phyloP scores from a whole-genome alignment of 2,329 filamentous ascomycete species.

The Tolypocladium ovalisporum region DNA sequence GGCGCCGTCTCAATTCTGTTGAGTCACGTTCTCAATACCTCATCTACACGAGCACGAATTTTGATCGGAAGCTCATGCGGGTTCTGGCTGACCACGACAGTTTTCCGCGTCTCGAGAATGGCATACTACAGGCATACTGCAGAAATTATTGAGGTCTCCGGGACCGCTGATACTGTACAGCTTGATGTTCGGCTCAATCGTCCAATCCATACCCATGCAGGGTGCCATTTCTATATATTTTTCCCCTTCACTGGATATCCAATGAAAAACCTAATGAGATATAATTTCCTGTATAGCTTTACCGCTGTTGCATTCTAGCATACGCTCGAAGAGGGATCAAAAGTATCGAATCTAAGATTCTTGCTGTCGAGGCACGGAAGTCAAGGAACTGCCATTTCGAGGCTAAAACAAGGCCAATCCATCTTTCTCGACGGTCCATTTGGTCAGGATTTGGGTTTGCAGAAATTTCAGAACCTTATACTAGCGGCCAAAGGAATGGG shows the following conservation, averaged over 20 bases:
- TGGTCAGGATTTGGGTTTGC: neutral
- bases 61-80: neutral
- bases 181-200: slow-evolving; percentile 1
- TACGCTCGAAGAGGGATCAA: neutral
- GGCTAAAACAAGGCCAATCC: neutral
- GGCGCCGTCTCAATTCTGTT: slow-evolving; percentile 1
- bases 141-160: neutral
- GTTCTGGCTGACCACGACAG: slow-evolving; percentile 1
- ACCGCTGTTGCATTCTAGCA: slow-evolving; percentile 2
- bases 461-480: slow-evolving; percentile 1
- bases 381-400: neutral
- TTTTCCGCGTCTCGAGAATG: neutral
- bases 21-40: neutral
- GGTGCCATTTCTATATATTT: slow-evolving; percentile 4
- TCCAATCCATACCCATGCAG: neutral
- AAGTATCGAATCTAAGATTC: slow-evolving; percentile 1
- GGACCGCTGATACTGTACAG: neutral
- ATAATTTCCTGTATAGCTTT: slow-evolving; percentile 3
- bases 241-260: slow-evolving; percentile 1
- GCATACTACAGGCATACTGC: neutral
- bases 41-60: neutral
- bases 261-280: neutral
- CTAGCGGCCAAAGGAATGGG: slow-evolving; percentile 4
- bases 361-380: neutral
- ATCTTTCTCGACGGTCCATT: slow-evolving; percentile 4